Evolutionary conservation across 2,329 filamentous ascomycete genomes (phyloP), one percentile per base, ranked within the genome.

Genomic region (Ophiocordyceps polyrhachis-furcata): DNA sequence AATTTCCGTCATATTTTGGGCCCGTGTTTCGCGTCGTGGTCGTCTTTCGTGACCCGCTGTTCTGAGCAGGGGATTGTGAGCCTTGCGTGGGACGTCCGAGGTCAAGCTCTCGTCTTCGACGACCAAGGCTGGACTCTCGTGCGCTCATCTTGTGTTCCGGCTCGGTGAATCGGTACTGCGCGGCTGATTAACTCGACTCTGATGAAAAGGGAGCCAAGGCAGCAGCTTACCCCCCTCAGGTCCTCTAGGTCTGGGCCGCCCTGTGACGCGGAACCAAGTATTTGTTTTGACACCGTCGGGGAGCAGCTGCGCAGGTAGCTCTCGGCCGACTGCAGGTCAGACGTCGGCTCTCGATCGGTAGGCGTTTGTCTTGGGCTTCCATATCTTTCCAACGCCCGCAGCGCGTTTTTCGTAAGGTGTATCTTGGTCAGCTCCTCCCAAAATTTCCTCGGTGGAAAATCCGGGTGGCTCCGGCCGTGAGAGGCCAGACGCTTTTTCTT

Each of bases 1-100:
- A 50, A 41, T 45, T 44, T 42, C 42, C 41, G 40, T 52, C 50
- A 25, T 50, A 53, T 14, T n/a, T n/a, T n/a, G 50, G 51, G 7
- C 49, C 49, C 31, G 47, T 50, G 21, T 44, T 51, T 31, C 43
- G 48, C 21, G 51, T 49, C 8, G 47, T 48, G 15, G 44, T 45
- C 7, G 45, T 5, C 46, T 23, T 28, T 5, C 46, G 23, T 28
- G 45, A 45, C 12, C 28, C 42, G 19, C 40, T 48, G 25, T 20
- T 49, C 41, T 47, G 43, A 7, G 21, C n/a, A 7, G 46, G 23
- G 29, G 46, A 47, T 14, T 31, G 43, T 17, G 45, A 49, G 19
- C 44, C 46, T 44, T n/a, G n/a, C n/a, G n/a, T n/a, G n/a, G n/a
- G n/a, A n/a, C n/a, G n/a, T n/a, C n/a, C n/a, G n/a, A n/a, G n/a